phyloP scores from a whole-genome alignment of 345 rosid species.

The Salix brachista region DNA sequence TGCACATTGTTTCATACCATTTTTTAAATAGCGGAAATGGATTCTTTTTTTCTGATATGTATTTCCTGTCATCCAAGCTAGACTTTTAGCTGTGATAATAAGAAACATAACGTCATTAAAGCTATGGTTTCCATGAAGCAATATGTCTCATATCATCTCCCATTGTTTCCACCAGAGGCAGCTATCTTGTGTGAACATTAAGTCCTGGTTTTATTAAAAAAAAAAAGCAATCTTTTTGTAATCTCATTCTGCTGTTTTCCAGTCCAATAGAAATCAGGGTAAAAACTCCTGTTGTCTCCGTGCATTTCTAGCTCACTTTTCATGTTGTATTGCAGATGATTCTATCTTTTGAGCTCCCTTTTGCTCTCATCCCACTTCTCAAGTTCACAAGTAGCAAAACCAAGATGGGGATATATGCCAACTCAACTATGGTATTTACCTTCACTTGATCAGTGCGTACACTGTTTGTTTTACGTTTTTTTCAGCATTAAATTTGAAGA shows the following conservation, averaged over 20 bases:
- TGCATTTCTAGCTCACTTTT: neutral
- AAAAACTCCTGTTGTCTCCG: neutral
- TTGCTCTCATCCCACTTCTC: constrained; percentile 85
- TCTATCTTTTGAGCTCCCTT: constrained; percentile 92
- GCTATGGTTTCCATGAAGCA: too few relatives aligned
- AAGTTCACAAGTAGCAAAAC: constrained; percentile 85
- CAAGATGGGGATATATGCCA: constrained; percentile 76
- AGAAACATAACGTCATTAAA: too few relatives aligned
- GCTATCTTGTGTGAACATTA: too few relatives aligned
- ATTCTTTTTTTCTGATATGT: too few relatives aligned
- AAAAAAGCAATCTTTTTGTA: neutral
- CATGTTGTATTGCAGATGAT: constrained; percentile 58
- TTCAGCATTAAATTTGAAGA: neutral
- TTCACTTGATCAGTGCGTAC: constrained; percentile 3
- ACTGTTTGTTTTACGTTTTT: neutral
- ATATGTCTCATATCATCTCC: too few relatives aligned
- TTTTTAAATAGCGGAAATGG: too few relatives aligned
- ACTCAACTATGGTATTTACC: constrained; percentile 49
- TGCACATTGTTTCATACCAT: too few relatives aligned
- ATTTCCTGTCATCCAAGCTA: too few relatives aligned
- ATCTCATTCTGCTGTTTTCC: neutral
- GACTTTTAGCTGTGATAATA: too few relatives aligned
- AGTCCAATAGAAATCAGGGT: neutral
- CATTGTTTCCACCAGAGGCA: too few relatives aligned
- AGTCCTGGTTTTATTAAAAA: too few relatives aligned